Evolutionary conservation across 2,329 filamentous ascomycete species (phyloP), one percentile per base, ranked within the genome.

Genomic region (Penicillium sp.): DNA sequence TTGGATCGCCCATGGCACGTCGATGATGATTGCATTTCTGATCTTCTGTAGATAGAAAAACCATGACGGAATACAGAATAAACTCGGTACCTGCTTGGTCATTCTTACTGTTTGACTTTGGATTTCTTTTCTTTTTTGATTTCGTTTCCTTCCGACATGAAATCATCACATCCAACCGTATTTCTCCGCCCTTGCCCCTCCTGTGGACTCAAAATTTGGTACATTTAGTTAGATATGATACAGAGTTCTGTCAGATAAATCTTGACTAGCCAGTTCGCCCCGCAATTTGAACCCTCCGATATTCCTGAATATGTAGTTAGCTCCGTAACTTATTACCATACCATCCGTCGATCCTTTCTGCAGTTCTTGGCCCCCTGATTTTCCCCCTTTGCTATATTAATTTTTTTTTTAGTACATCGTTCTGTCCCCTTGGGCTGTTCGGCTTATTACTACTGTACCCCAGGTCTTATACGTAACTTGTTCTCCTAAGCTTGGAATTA

Each of bases 401-500:
- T 29, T 29, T 29, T 29, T 19, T 19, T 29, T 29, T 29, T 29
- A 10, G 9, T 29, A 29, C 27, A 29, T 29, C 9, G 10, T 29
- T 29, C 19, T 19, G 19, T 19, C 19, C 19, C 19, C 19, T 19
- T 19, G 19, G 19, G 19, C 19, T 19, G 19, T 19, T 29, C 27
- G 29, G 27, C 13, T 29, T 29, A 31, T 31, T 33, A 16, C 31
- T 33, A 33, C 19, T 19, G 19, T 19, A 19, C 31, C 31, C 31
- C 31, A 33, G 31, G 31, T 33, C 33, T 48, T 39, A 45, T 53
- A 39, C 27, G 37, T 52, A 10, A 21, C 25, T 37, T 42, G 46
- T 26, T 55, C 29, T 19, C 42, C 53, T 49, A 67, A 66, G 60
- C 65, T 63, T 67, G 62, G 66, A 69, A 70, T 68, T 69, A 58